phyloP scores from a whole-genome alignment of 352 stramenopile species.

The Pythium sp. region DNA sequence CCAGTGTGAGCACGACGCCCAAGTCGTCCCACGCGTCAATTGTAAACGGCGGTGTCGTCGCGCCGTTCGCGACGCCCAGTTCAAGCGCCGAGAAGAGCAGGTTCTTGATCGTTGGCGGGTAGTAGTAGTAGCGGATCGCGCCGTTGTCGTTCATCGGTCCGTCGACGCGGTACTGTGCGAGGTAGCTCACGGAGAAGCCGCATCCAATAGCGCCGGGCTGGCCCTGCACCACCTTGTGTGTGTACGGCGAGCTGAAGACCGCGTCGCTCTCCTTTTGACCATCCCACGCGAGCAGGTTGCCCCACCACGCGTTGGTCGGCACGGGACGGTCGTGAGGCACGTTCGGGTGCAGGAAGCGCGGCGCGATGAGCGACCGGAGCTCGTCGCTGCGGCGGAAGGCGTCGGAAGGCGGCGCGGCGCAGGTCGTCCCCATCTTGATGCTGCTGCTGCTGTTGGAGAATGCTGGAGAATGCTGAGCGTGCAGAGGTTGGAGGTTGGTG shows the following conservation, averaged over 20 bases:
- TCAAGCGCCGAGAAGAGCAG: slow-evolving; percentile 65
- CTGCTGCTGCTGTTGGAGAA: neutral
- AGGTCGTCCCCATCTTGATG: slow-evolving; percentile 15
- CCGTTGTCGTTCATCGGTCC: slow-evolving; percentile 74
- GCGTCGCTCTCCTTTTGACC: slow-evolving; percentile 57
- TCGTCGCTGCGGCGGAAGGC: slow-evolving; percentile 50
- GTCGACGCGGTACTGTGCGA: slow-evolving; percentile 68
- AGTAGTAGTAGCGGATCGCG: slow-evolving; percentile 85
- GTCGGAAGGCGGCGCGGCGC: slow-evolving; percentile 27
- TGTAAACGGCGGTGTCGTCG: slow-evolving; percentile 21
- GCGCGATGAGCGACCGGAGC: slow-evolving; percentile 47
- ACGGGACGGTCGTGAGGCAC: slow-evolving; percentile 31
- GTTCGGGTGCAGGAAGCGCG: slow-evolving; percentile 35
- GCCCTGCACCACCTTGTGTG: slow-evolving; percentile 46
- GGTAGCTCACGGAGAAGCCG: slow-evolving; percentile 63
- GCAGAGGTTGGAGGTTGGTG: neutral
- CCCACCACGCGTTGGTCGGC: slow-evolving; percentile 85
- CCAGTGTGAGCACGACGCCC: slow-evolving; percentile 52
- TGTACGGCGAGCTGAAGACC: slow-evolving; percentile 71
- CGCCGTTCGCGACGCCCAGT: slow-evolving; percentile 20
- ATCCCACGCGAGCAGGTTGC: slow-evolving; percentile 73
- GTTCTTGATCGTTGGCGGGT: slow-evolving; percentile 71
- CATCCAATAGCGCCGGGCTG: slow-evolving; percentile 33
- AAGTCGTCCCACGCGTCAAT: slow-evolving; percentile 80
- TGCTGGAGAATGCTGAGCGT: neutral